Evolutionary conservation across 371 early-diverging fungal species (phyloP).

Genomic region (Lichtheimia ramosa): DNA sequence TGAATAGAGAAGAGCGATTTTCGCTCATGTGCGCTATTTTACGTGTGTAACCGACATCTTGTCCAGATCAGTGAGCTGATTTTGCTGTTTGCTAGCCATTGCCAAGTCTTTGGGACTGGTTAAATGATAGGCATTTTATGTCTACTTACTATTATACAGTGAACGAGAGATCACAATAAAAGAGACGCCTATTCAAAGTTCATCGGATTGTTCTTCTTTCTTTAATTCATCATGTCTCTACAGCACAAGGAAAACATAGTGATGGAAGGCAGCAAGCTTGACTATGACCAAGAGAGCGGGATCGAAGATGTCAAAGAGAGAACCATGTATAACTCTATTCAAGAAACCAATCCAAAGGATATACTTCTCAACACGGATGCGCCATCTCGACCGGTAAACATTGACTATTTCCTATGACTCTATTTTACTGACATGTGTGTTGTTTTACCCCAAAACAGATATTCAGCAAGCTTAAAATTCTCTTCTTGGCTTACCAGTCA

Average conservation of each 20-base stretch:
- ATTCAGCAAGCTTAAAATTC: slow-evolving; percentile 13
- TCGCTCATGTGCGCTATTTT: slow-evolving; percentile 1
- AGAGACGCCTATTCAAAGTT: not conserved
- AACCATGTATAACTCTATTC: slow-evolving; percentile 18
- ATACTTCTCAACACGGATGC: slow-evolving; percentile 16
- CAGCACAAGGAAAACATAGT: too few species aligned
- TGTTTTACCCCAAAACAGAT: not conserved
- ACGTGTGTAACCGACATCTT: slow-evolving; percentile 1
- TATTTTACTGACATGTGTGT: too few species aligned
- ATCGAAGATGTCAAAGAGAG: not conserved
- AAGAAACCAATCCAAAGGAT: slow-evolving; percentile 17
- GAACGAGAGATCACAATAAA: not conserved
- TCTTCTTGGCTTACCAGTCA: slow-evolving; percentile 25
- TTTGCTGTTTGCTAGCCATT: slow-evolving; percentile 15
- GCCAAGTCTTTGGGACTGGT: slow-evolving; percentile 3
- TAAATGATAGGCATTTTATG: slow-evolving; percentile 13
- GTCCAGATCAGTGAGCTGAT: slow-evolving; percentile 7
- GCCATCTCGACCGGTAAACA: slow-evolving; percentile 15
- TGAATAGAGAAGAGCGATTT: slow-evolving; percentile 6
- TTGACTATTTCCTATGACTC: not conserved
- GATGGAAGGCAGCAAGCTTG: not conserved
- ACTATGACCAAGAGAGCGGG: slow-evolving; percentile 13
- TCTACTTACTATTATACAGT: not conserved
- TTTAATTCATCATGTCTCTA: too few species aligned
- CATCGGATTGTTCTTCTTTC: too few species aligned